Base-by-base conservation (phyloP, 495 filamentous ascomycete genomes). In the Xylaria cubensis region DNA sequence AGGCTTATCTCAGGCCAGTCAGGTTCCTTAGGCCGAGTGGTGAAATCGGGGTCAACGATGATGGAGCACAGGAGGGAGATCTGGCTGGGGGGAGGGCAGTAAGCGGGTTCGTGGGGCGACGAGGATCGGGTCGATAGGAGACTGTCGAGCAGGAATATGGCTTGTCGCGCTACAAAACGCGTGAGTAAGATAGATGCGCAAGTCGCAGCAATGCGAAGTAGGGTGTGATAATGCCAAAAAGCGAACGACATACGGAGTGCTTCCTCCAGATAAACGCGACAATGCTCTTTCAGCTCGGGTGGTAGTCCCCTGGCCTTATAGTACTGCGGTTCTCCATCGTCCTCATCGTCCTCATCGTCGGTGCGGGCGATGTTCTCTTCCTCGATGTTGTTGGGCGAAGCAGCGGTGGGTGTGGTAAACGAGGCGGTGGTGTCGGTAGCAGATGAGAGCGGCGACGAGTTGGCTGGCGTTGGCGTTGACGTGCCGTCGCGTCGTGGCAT, bases 241-340 rank as follows among this genome's bases (percentile, higher is more conserved):
- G 6, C 34, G 48, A 24, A 12, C 21, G 19, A 77, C 85, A 42
- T 80, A 93, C 92, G 92, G 24, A 94, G 87, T 48, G 89, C 85
- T 77, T 95, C 93, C 76, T 94, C 92, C 4, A 95, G 83, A 78
- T 92, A 93, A 39, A 94, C 91, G 62, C 87, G 87, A 59, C 87
- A 89, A 74, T 93, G 89, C 55, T 90, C 83, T 36, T 84, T 86
- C 8, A 95, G 78, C 72, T 91, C 88, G 62, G 86, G 88, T 0
- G 91, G 88, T 1, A 94, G 79, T 39, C 79, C 78, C 58, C 81
- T 84, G 3, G 86, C 84, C 17, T 84, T 79, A 53, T 88, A 87
- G 76, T 89, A 91, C n/a, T 63, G 61, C 29, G 63, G 53, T 19
- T 63, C 58, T n/a, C 21, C 19, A 13, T 44, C 39, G 26, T 12